Evolutionary conservation across 345 rosid genomes (phyloP).

Genomic region (Populus davidiana): DNA sequence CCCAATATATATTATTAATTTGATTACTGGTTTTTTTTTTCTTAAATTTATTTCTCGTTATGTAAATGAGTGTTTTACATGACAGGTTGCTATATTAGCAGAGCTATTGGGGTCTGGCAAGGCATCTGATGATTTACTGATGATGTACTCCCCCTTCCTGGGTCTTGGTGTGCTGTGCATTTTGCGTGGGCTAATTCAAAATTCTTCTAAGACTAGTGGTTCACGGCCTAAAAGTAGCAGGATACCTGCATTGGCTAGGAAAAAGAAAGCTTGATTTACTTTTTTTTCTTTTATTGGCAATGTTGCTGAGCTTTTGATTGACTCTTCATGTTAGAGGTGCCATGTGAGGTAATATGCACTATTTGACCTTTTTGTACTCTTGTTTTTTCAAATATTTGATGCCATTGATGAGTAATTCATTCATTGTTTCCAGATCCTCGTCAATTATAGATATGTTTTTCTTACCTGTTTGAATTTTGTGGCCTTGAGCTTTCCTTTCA

Average conservation of each 20-base stretch:
- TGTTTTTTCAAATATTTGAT: background rate
- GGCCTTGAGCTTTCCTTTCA: background rate
- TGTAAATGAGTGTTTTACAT: background rate
- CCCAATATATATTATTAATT: background rate
- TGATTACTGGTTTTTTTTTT: background rate
- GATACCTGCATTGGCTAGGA: conserved; percentile 46
- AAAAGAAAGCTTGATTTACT: conserved; percentile 31
- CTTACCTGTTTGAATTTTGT: background rate
- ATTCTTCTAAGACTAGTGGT: conserved; percentile 12
- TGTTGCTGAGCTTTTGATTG: background rate
- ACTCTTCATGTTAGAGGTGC: background rate
- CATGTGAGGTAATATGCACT: background rate
- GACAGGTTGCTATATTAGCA: conserved; percentile 58
- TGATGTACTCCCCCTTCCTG: conserved; percentile 55
- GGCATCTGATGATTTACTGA: conserved; percentile 53
- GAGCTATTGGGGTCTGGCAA: conserved; percentile 59
- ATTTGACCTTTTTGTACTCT: background rate
- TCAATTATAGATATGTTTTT: too few relatives aligned
- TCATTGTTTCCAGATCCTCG: too few relatives aligned
- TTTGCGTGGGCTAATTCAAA: conserved; percentile 54
- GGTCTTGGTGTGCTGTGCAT: conserved; percentile 52
- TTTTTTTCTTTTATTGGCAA: background rate
- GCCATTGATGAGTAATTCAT: background rate
- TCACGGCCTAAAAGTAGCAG: conserved; percentile 23
- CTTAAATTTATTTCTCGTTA: too few relatives aligned